These are phyloP conservation scores for Ballota nigra DNA, from an alignment of 257 asterid genomes.

Conservation along the genomic window DNA sequence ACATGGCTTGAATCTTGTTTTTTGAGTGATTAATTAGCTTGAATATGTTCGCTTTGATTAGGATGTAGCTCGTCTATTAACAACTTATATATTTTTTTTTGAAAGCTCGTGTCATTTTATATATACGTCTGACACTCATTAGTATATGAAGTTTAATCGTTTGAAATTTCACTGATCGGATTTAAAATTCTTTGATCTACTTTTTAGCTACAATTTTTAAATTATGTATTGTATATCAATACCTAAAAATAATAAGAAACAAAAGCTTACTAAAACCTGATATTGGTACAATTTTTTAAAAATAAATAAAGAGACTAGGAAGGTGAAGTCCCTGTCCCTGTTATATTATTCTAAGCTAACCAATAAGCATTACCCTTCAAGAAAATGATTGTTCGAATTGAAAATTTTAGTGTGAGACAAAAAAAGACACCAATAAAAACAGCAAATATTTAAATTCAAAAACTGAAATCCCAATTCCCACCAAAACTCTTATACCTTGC, in stretches of 20 bases:
- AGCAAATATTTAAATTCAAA: conserved; percentile 22
- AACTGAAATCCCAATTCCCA: conserved; percentile 25
- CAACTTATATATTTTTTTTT: too few relatives aligned
- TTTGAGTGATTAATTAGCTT: too few relatives aligned
- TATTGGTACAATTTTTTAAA: not conserved
- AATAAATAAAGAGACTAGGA: not conserved
- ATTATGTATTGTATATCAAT: too few relatives aligned
- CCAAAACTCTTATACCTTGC: conserved; percentile 14
- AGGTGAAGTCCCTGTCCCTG: conserved; percentile 14
- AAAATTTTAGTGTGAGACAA: conserved; percentile 20
- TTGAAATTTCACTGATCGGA: too few relatives aligned
- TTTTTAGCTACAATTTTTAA: not conserved
- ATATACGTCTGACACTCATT: not conserved
- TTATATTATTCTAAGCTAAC: not conserved
- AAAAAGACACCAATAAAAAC: conserved; percentile 26
- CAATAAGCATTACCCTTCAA: not conserved
- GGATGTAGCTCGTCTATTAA: too few relatives aligned
- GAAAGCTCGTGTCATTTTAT: not conserved
- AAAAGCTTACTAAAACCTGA: not conserved
- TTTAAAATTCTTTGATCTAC: too few relatives aligned
- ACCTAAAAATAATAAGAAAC: not conserved
- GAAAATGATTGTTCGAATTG: conserved; percentile 33
- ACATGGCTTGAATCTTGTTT: too few relatives aligned
- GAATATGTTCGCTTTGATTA: too few relatives aligned
- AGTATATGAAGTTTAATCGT: too few relatives aligned